Conservation (phyloP, 1,284 basidiomycete genomes). For the Irpex sp. region DNA sequence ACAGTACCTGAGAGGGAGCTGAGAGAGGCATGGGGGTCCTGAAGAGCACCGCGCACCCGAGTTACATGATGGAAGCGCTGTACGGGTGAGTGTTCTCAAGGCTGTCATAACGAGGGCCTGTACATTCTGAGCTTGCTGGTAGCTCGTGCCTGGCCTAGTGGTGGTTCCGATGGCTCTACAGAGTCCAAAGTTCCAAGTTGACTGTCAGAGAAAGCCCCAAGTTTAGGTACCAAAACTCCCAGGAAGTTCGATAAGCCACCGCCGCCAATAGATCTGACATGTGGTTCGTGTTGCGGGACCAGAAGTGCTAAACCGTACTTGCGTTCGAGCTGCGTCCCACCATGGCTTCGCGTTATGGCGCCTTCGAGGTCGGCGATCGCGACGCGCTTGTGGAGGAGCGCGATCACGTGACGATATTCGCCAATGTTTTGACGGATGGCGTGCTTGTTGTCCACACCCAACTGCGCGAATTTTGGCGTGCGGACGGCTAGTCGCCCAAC, state of each 20-base stretch:
- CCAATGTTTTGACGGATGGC: slow-evolving; percentile 12
- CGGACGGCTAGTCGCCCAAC: slow-evolving; percentile 6
- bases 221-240: neutral
- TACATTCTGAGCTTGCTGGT: neutral
- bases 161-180: neutral
- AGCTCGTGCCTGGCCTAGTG: neutral
- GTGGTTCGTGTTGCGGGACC: neutral
- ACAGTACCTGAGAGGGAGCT: neutral
- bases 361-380: neutral
- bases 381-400: neutral
- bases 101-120: neutral
- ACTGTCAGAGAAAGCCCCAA: no score
- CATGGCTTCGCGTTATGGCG: slow-evolving; percentile 1
- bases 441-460: slow-evolving; percentile 9
- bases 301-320: neutral
- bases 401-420: slow-evolving; percentile 14
- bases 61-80: neutral
- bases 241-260: neutral
- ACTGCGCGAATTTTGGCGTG: neutral
- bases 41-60: neutral
- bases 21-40: neutral
- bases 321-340: neutral
- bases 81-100: neutral
- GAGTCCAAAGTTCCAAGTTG: neutral
- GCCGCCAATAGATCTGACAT: neutral